Conservation (phyloP, 1,284 basidiomycete genomes). For the Taiwanofungus camphoratus region DNA sequence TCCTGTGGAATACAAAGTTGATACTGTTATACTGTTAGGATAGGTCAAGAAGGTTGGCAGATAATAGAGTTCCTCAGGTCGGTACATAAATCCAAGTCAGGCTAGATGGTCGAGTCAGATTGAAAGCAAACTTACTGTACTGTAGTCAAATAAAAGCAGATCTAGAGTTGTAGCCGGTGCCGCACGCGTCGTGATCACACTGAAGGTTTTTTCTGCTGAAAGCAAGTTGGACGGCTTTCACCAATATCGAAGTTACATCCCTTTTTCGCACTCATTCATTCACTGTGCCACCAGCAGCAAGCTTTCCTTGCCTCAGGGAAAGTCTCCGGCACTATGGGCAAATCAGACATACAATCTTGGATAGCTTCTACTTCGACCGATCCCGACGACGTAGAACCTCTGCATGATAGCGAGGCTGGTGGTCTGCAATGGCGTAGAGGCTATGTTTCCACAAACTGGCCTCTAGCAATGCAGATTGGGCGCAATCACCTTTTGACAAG, state of each 20-base stretch:
- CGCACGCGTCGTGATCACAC: no score
- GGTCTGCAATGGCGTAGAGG: slow-evolving; percentile 44
- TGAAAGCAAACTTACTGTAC: no score
- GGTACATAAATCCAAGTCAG: no score
- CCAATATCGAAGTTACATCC: background rate
- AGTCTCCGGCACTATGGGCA: slow-evolving; percentile 27
- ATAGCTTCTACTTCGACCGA: slow-evolving; percentile 27
- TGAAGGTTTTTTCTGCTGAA: no score
- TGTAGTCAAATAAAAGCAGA: no score
- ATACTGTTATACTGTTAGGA: no score
- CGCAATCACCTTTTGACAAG: slow-evolving; percentile 42
- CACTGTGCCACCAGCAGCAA: slow-evolving; percentile 10
- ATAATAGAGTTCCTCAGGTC: no score
- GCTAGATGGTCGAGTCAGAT: no score
- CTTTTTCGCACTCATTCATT: background rate
- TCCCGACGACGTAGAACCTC: slow-evolving; percentile 26
- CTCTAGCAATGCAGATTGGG: slow-evolving; percentile 46
- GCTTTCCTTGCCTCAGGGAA: slow-evolving; percentile 20
- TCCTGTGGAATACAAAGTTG: no score
- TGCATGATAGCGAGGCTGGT: slow-evolving; percentile 1
- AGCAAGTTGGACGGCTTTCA: no score
- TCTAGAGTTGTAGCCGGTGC: no score
- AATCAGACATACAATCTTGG: slow-evolving; percentile 36
- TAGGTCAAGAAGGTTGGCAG: no score
- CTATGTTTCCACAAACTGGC: slow-evolving; percentile 49